phyloP scores from a whole-genome alignment of 2,329 filamentous ascomycete genomes.

The Trichoderma asperellum region DNA sequence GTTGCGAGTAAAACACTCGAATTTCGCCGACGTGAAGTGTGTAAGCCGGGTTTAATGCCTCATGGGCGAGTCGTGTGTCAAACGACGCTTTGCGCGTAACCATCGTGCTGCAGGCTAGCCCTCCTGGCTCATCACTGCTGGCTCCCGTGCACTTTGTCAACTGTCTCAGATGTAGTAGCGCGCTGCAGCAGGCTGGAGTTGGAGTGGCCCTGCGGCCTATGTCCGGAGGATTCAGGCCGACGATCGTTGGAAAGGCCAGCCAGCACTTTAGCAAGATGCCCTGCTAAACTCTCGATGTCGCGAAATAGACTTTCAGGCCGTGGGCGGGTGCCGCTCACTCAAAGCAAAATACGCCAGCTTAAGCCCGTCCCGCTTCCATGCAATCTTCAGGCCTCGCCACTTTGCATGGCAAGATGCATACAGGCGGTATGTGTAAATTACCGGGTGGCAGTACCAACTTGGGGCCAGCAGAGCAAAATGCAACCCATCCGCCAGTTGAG shows the following conservation, averaged over 20 bases:
- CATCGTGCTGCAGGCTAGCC: background rate
- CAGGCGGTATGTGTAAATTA: background rate
- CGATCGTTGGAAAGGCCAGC: background rate
- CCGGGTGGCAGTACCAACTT: background rate
- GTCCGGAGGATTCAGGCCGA: background rate
- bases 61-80: background rate
- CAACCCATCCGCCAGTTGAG: too few species aligned
- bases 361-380: background rate
- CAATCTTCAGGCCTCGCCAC: background rate
- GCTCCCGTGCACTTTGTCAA: background rate
- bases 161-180: slow-evolving; percentile 8
- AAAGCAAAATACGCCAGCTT: background rate
- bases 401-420: background rate
- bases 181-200: background rate
- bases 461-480: background rate
- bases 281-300: slow-evolving; percentile 14
- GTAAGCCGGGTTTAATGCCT: slow-evolving; percentile 14
- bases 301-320: background rate
- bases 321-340: background rate
- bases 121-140: background rate
- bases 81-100: background rate
- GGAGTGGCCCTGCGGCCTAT: background rate
- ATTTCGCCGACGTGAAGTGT: background rate
- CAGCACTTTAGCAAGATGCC: background rate
- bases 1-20: background rate